Conservation (phyloP, 2,329 filamentous ascomycete species). For the Trichoderma endophyticum region DNA sequence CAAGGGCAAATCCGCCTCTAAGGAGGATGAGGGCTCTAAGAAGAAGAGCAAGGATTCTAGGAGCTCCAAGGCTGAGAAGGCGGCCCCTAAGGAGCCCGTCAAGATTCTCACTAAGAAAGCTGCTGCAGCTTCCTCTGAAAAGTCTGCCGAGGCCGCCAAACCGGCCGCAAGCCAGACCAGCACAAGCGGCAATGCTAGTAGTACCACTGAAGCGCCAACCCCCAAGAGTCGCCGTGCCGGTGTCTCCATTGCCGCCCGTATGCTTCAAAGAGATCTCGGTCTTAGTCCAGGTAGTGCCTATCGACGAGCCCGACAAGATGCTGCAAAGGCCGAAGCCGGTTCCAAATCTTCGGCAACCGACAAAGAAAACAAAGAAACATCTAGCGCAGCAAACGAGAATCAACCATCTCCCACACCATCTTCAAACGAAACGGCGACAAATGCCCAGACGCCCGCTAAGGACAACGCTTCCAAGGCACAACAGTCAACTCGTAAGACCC, state of each 20-base stretch:
- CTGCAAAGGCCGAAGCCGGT: constrained; percentile 53
- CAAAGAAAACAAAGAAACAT: constrained; percentile 36
- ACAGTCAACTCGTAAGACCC: constrained; percentile 29
- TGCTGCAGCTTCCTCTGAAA: constrained; percentile 42
- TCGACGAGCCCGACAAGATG: constrained; percentile 57
- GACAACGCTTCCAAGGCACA: constrained; percentile 29
- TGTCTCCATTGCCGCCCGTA: constrained; percentile 62
- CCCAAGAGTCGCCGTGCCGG: constrained; percentile 55
- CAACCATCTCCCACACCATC: constrained; percentile 20
- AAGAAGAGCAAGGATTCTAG: constrained; percentile 65
- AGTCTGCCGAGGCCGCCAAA: constrained; percentile 46
- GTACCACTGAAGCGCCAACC: constrained; percentile 21
- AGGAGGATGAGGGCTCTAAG: constrained; percentile 50
- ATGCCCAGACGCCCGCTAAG: constrained; percentile 23
- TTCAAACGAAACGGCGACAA: constrained; percentile 21
- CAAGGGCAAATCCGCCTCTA: constrained; percentile 45
- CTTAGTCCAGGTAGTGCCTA: constrained; percentile 62
- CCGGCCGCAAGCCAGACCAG: constrained; percentile 38
- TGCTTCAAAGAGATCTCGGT: constrained; percentile 64
- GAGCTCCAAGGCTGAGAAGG: constrained; percentile 50
- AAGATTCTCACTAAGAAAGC: constrained; percentile 62
- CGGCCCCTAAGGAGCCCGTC: constrained; percentile 52
- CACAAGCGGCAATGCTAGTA: constrained; percentile 29
- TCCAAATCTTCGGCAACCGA: constrained; percentile 37
- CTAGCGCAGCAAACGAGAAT: constrained; percentile 19